Conservation (phyloP, 2,329 filamentous ascomycete genomes). For the Coniella vitis region DNA sequence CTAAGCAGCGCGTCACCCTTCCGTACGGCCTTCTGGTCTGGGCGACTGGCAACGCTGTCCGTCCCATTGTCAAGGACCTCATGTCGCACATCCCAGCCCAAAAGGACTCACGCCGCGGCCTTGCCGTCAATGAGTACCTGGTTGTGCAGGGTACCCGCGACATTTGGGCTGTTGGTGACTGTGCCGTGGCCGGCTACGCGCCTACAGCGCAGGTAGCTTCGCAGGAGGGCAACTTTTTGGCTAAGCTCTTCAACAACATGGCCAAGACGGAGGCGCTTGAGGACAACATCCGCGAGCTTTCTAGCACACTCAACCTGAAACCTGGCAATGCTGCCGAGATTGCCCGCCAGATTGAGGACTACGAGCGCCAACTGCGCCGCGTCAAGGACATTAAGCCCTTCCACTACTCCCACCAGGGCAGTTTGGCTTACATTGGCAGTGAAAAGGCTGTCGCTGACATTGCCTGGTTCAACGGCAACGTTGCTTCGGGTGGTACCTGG, state of each 20-base stretch:
- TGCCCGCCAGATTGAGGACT: slow-evolving; percentile 69
- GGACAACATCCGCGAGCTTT: slow-evolving; percentile 63
- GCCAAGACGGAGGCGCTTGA: slow-evolving; percentile 87
- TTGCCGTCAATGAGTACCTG: slow-evolving; percentile 97
- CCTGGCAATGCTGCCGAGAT: slow-evolving; percentile 61
- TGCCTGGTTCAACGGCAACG: slow-evolving; percentile 93
- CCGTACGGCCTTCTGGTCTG: slow-evolving; percentile 96
- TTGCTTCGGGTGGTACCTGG: slow-evolving; percentile 85
- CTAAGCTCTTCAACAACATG: slow-evolving; percentile 97
- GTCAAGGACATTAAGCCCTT: slow-evolving; percentile 96
- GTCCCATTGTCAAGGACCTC: slow-evolving; percentile 82
- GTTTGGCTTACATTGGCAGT: slow-evolving; percentile 93
- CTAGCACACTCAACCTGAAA: slow-evolving; percentile 52
- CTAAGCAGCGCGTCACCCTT: slow-evolving; percentile 73
- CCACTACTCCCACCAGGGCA: slow-evolving; percentile 97
- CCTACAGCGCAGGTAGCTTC: slow-evolving; percentile 94
- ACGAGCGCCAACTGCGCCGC: slow-evolving; percentile 80
- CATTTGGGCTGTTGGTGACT: slow-evolving; percentile 97
- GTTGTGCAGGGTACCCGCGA: slow-evolving; percentile 96
- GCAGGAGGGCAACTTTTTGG: slow-evolving; percentile 93
- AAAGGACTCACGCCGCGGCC: slow-evolving; percentile 87
- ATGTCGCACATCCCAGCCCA: slow-evolving; percentile 90
- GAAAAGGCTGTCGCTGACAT: slow-evolving; percentile 96
- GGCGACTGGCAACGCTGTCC: slow-evolving; percentile 94
- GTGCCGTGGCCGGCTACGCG: slow-evolving; percentile 93